Percentiles rank a stretch among this genome's conserved stretches.
These are phyloP conservation scores for Diddensiella santjacobensis DNA, from an alignment of 805 yeast species.

Conservation along the genomic window DNA sequence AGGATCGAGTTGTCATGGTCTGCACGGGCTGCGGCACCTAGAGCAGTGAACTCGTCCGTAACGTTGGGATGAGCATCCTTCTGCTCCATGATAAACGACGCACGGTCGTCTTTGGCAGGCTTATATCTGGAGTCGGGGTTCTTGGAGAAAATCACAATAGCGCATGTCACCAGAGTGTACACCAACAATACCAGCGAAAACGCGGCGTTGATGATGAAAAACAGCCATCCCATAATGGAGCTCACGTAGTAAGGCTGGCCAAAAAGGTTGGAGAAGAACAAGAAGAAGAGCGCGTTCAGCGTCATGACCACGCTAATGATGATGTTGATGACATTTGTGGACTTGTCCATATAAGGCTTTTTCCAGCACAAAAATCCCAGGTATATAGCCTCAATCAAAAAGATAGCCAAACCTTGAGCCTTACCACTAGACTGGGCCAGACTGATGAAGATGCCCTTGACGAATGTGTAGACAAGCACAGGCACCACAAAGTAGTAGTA, in stretches of 20 bases:
- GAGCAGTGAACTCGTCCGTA: conserved; percentile 51
- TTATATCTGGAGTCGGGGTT: conserved; percentile 87
- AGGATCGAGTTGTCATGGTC: conserved; percentile 58
- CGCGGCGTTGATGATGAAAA: conserved; percentile 85
- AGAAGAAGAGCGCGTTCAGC: conserved; percentile 75
- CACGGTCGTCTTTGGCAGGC: conserved; percentile 88
- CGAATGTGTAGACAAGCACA: conserved; percentile 53
- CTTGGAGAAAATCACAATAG: conserved; percentile 63
- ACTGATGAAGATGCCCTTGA: conserved; percentile 70
- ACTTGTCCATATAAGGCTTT: conserved; percentile 75
- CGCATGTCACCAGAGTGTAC: conserved; percentile 61
- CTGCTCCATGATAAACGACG: conserved; percentile 55
- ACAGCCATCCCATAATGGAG: conserved; percentile 88
- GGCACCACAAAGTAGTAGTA: conserved; percentile 82
- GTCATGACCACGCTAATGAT: conserved; percentile 67
- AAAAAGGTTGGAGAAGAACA: conserved; percentile 81
- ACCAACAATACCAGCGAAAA: conserved; percentile 72
- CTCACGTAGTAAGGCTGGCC: conserved; percentile 74
- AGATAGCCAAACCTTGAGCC: conserved; percentile 72
- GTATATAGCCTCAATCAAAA: conserved; percentile 70
- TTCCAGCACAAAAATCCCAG: conserved; percentile 57
- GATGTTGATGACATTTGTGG: conserved; percentile 75
- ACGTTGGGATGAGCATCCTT: conserved; percentile 39
- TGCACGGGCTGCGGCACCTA: conserved; percentile 79
- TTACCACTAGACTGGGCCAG: conserved; percentile 79